phyloP scores from a whole-genome alignment of 108 stramenopile species.

The Nitzschia inconspicua region DNA sequence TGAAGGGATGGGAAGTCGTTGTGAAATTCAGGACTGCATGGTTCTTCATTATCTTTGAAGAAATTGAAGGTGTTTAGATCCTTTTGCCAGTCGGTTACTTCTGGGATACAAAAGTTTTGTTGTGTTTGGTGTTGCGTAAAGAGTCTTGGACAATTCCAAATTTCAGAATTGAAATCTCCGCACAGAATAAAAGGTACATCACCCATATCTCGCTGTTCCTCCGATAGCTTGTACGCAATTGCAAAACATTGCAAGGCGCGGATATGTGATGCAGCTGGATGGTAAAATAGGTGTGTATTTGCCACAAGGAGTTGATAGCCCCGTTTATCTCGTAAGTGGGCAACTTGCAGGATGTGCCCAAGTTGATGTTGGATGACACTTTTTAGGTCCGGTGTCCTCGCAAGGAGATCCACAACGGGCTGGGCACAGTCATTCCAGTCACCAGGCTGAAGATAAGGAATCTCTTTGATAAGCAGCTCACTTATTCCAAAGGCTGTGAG shows the following conservation, averaged over 20 bases:
- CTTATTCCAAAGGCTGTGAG: constrained; percentile 1
- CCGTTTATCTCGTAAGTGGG: constrained; percentile 27
- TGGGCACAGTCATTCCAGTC: constrained; percentile 54
- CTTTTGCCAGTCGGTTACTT: too few species aligned
- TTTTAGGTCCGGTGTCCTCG: constrained; percentile 32
- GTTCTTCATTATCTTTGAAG: neutral
- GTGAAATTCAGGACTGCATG: neutral
- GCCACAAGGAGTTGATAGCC: too few species aligned
- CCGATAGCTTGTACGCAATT: constrained; percentile 43
- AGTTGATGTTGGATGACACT: constrained; percentile 38
- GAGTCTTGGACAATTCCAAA: too few species aligned
- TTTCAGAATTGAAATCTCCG: constrained; percentile 64
- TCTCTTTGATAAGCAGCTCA: constrained; percentile 2
- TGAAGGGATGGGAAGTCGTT: constrained; percentile 25
- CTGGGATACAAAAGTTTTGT: too few species aligned
- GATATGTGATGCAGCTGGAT: constrained; percentile 64
- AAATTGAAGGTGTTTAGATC: too few species aligned
- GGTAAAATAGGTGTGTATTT: constrained; percentile 81
- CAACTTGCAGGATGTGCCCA: constrained; percentile 57
- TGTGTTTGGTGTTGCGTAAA: too few species aligned
- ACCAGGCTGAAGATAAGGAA: constrained; percentile 54
- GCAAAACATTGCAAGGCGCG: constrained; percentile 54
- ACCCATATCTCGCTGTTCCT: constrained; percentile 22
- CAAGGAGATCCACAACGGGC: constrained; percentile 35
- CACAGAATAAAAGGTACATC: constrained; percentile 49